Evolutionary conservation across 2,329 filamentous ascomycete genomes (phyloP).

Genomic region (Hymenoscyphus fructigenus): DNA sequence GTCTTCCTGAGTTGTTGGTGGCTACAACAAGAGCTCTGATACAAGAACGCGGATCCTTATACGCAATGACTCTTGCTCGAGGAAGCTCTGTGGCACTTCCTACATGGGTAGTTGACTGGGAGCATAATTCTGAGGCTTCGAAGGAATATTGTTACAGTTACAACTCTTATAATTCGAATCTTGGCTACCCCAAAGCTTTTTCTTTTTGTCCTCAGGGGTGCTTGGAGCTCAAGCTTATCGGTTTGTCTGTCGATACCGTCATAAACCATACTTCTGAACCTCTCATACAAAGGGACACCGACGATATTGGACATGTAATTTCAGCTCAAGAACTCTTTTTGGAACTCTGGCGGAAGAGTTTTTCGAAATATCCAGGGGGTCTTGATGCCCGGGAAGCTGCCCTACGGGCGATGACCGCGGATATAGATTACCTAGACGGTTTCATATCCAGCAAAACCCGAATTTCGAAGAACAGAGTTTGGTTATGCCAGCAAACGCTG

Average conservation of each 20-base stretch:
- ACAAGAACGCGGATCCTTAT: background rate
- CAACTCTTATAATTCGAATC: background rate
- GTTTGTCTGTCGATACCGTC: background rate
- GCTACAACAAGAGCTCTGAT: background rate
- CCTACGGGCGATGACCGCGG: background rate
- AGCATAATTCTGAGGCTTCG: background rate
- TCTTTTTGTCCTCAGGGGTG: background rate
- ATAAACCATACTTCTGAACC: background rate
- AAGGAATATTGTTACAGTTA: background rate
- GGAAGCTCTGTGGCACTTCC: background rate
- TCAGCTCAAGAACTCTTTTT: background rate
- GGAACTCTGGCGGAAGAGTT: background rate
- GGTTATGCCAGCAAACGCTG: background rate
- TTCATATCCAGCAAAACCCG: background rate
- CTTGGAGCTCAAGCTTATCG: background rate
- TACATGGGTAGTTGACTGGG: background rate
- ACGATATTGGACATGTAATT: background rate
- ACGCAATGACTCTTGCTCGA: background rate
- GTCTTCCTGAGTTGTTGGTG: background rate
- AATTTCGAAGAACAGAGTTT: background rate
- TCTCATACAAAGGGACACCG: background rate
- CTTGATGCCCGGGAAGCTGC: background rate
- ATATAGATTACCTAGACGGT: background rate
- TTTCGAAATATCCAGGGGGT: background rate
- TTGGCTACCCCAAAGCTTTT: background rate